Conservation (phyloP, 805 yeast species). For the Cyberlindnera maritima region DNA sequence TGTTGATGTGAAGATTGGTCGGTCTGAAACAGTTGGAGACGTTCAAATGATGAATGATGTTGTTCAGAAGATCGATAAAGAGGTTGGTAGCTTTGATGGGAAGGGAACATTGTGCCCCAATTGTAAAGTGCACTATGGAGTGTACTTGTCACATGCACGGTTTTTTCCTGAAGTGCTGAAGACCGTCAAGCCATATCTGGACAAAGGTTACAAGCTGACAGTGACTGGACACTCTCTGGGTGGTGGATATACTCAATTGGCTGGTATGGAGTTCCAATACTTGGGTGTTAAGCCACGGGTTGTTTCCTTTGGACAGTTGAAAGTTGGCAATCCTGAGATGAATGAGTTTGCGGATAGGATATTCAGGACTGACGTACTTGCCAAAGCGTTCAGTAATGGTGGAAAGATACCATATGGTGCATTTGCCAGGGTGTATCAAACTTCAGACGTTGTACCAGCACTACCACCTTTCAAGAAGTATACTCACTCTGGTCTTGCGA, state of each 20-base stretch:
- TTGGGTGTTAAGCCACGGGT: constrained; percentile 52
- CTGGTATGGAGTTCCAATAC: constrained; percentile 43
- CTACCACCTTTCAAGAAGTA: constrained; percentile 48
- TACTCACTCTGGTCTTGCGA: constrained; percentile 33
- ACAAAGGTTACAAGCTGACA: constrained; percentile 46
- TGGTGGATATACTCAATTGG: constrained; percentile 63
- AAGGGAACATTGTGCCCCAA: neutral
- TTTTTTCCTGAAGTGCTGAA: constrained; percentile 38
- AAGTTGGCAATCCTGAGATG: constrained; percentile 53
- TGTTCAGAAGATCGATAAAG: neutral
- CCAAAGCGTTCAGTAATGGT: constrained; percentile 31
- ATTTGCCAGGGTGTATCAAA: constrained; percentile 53
- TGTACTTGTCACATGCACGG: constrained; percentile 43
- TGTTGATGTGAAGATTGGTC: neutral
- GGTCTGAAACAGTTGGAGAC: neutral
- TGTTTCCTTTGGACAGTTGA: constrained; percentile 62
- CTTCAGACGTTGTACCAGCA: constrained; percentile 55
- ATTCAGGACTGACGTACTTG: constrained; percentile 39
- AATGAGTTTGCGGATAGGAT: constrained; percentile 49
- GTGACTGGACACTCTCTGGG: constrained; percentile 77
- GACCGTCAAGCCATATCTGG: constrained; percentile 31
- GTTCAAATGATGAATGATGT: neutral
- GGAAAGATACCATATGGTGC: constrained; percentile 20
- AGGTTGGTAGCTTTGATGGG: neutral
- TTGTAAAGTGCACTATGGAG: constrained; percentile 67